A percentile compares a stretch with the other conserved stretches of the same genome.
Conservation (phyloP, 2,329 filamentous ascomycete species). For the Hypocreales sp. region DNA sequence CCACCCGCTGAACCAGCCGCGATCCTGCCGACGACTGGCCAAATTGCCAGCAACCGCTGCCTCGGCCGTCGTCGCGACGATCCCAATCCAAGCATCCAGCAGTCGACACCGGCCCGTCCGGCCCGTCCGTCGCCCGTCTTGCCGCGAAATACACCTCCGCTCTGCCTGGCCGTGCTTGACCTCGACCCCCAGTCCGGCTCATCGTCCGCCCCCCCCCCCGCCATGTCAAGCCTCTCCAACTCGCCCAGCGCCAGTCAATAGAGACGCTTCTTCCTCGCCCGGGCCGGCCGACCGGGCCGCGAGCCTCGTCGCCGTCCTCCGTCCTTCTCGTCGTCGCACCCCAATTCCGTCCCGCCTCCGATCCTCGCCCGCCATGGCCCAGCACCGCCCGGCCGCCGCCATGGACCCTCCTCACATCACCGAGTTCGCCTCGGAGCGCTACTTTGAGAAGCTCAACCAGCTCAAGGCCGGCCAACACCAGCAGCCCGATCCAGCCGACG, state of each 20-base stretch:
- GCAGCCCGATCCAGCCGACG: constrained; percentile 11
- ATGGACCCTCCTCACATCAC: constrained; percentile 50
- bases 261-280: constrained; percentile 13
- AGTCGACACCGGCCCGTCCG: no score
- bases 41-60: no score
- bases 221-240: constrained; percentile 1
- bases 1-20: no score
- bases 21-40: no score
- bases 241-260: constrained; percentile 12
- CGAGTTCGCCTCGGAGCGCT: constrained; percentile 51
- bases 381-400: constrained; percentile 14
- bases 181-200: not conserved
- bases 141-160: no score
- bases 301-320: constrained; percentile 3
- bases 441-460: constrained; percentile 45
- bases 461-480: constrained; percentile 28
- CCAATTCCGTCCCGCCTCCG: constrained; percentile 2
- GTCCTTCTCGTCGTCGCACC: constrained; percentile 10
- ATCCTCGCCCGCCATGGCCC: constrained; percentile 14
- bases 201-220: not conserved
- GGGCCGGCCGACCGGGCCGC: constrained; percentile 13
- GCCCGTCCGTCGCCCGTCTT: no score
- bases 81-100: no score
- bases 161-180: no score
- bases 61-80: no score